Evolutionary conservation across 1,139 yeast genomes (phyloP), one percentile per base, ranked within the genome.

Genomic region (Hemisphaericaspora subhashii): DNA sequence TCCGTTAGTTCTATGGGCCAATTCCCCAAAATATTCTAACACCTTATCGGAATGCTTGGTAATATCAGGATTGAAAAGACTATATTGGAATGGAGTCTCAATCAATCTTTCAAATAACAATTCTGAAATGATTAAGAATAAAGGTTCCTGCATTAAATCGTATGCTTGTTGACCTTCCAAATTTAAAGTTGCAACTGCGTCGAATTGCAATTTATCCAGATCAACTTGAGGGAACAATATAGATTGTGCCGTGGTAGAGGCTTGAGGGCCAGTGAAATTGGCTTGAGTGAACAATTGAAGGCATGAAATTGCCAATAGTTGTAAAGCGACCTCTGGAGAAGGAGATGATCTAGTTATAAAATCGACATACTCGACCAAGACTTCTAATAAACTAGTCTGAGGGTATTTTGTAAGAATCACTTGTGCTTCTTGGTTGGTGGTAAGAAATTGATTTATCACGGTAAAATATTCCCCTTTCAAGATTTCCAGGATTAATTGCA

Each of bases 201-300:
- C 74, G 3, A 42, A 26, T 36, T 68, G 73, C 12, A 70, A 39
- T 5, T 45, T 22, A 6, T 48, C 40, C 2, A 57, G 50, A 51
- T 70, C 72, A 18, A 61, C 48, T 1, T 47, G 48, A 1, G 61
- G 54, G 42, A 70, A 68, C 40, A 64, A 60, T 40, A 66, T 46
- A 1, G 68, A 64, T 3, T 58, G 53, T 2, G 68, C 54, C 3
- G 61, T 62, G 27, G 66, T 54, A 1, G 70, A 68, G 0, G 81
- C 55, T 18, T 73, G 72, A 2, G 98, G 98, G 3, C 98, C 98
- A 0, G 96, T 87, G 56, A 74, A 86, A 57, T 90, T 90, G 38
- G 77, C 63, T 55, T 88, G 96, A 16, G 86, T 64, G 54, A 85
- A 90, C 1, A 77, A 58, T 53, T 88, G 89, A 27, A 88, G 64